Base-by-base conservation (phyloP, 495 filamentous ascomycete species). In the Cercophora newfieldiana region DNA sequence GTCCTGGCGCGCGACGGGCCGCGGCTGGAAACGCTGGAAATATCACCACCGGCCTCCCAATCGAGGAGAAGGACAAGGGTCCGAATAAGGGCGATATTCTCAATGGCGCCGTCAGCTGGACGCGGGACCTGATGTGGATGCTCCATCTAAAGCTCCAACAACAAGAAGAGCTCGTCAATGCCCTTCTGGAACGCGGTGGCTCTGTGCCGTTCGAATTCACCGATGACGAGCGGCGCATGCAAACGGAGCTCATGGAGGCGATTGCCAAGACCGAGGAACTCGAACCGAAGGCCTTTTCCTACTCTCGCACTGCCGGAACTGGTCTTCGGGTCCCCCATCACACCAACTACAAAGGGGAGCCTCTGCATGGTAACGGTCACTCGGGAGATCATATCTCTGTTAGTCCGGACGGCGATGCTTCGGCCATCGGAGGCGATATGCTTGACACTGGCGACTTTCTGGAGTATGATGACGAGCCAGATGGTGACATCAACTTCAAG, bases 71-170 rank as follows among this genome's bases (percentile, higher is more conserved):
- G 70, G 95, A 99, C 78, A 97, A 98, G 69, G 96, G 96, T 0
- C 95, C 95, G 0, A 98, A 98, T 83, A 99, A 99, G 79, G 95
- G 95, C 49, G 95, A 99, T 72, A 98, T 99, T 60, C 88, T 99
- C 61, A 98, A 98, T 74, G 95, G 95, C 29, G 91, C 95, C 18
- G 95, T 99, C 55, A 90, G 91, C 77, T 99, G 95, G 95, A 97
- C 90, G 66, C 88, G 94, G 53, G 95, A 99, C 78, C 81, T 99
- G 50, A 98, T 99, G 95, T 98, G 95, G 95, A 86, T 93, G 74
- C 80, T 97, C 47, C 86, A 96, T 69, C 79, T 89, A 66, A 96
- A 97, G 77, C 82, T 94, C 57, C 88, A 94, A 70, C 93, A 97
- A 72, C 90, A 97, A 74, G 87, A 93, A 21, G 89, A 97, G 68